Evolutionary conservation across 148 eudicot genomes (phyloP).

Genomic region (Dianthus caryophyllus): DNA sequence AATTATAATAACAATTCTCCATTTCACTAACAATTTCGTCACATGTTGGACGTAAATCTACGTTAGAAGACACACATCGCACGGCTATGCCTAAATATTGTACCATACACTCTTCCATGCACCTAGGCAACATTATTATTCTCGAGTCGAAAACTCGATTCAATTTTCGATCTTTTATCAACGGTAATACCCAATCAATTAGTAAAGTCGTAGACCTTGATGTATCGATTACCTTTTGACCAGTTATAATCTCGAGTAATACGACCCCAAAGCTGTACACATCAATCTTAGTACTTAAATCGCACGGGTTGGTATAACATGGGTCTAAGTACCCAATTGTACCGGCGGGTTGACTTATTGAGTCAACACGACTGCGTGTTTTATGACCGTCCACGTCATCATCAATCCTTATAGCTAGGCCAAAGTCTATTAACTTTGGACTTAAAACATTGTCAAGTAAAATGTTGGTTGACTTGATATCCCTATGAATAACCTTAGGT

Average conservation of each 20-base stretch:
- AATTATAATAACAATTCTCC: constrained; percentile 20
- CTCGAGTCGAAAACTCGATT: constrained; percentile 35
- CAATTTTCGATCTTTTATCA: constrained; percentile 25
- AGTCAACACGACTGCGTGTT: constrained; percentile 10
- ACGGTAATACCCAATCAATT: constrained; percentile 46
- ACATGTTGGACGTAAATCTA: constrained; percentile 47
- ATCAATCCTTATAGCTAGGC: constrained; percentile 38
- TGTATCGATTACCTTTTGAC: constrained; percentile 57
- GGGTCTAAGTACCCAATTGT: constrained; percentile 84
- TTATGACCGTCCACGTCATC: neutral
- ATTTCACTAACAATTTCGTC: constrained; percentile 36
- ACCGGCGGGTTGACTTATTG: constrained; percentile 52
- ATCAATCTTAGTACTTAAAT: constrained; percentile 53
- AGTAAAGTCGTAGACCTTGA: constrained; percentile 40
- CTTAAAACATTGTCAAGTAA: constrained; percentile 53
- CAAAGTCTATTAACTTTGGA: constrained; percentile 63
- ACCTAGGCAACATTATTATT: constrained; percentile 20
- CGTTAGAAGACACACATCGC: constrained; percentile 38
- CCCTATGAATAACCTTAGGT: constrained; percentile 54
- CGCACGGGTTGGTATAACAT: constrained; percentile 51
- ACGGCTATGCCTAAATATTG: constrained; percentile 40
- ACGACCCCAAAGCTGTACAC: constrained; percentile 75
- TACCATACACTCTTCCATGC: constrained; percentile 27
- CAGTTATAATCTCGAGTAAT: constrained; percentile 54
- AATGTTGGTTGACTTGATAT: constrained; percentile 63